Evolutionary conservation across 352 stramenopile species (phyloP).

Genomic region (Pythium rhizo-oryzae): DNA sequence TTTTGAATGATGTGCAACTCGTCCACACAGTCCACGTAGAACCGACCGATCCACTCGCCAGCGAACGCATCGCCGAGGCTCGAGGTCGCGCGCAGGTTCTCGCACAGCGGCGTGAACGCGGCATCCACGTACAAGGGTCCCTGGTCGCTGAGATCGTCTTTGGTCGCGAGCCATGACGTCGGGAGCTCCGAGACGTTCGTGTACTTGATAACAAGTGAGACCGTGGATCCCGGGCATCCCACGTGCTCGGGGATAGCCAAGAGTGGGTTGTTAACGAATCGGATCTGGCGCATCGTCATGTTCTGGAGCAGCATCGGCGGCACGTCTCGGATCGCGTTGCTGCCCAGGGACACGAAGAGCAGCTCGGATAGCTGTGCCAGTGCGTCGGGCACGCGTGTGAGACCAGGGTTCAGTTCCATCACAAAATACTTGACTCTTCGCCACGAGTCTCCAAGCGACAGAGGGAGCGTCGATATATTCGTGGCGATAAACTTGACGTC

Average conservation of each 20-base stretch:
- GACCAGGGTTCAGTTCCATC: slow-evolving; percentile 7
- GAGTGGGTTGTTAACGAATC: too few species aligned
- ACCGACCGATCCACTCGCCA: neutral
- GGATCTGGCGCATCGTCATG: too few species aligned
- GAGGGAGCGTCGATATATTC: slow-evolving; percentile 10
- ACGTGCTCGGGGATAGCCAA: too few species aligned
- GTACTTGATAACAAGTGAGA: too few species aligned
- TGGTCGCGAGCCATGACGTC: neutral
- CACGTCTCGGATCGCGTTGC: too few species aligned
- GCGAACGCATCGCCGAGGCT: neutral
- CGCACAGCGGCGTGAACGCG: neutral
- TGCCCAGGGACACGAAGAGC: too few species aligned
- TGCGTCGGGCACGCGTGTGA: too few species aligned
- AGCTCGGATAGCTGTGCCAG: too few species aligned
- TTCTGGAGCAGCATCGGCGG: too few species aligned
- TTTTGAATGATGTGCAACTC: neutral
- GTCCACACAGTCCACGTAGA: neutral
- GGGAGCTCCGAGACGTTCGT: too few species aligned
- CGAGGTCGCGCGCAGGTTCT: neutral
- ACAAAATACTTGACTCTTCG: slow-evolving; percentile 3
- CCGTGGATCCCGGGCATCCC: too few species aligned
- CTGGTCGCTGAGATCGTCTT: neutral
- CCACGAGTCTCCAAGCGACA: neutral
- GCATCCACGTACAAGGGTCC: neutral
- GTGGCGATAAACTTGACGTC: slow-evolving; percentile 19